phyloP scores from a whole-genome alignment of 2,329 filamentous ascomycete species.

The Penicillium sp. region DNA sequence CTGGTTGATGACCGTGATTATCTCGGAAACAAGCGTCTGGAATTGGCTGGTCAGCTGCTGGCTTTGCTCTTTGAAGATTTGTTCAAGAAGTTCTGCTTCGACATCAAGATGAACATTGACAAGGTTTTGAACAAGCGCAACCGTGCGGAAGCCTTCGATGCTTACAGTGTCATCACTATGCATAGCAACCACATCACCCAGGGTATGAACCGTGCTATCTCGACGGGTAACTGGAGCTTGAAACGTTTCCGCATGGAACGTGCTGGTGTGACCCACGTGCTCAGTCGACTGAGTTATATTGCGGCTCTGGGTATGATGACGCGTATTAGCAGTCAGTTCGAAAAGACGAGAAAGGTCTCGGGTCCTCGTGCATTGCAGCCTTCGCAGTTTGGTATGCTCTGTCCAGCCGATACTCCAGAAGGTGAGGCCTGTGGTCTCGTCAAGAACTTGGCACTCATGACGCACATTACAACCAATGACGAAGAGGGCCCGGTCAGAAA shows the following conservation, averaged over 20 bases:
- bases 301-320: conserved; percentile 99
- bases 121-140: conserved; percentile 92
- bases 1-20: conserved; percentile 95
- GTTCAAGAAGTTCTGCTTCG: conserved; percentile 87
- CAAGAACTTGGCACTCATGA: conserved; percentile 97
- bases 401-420: conserved; percentile 93
- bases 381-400: conserved; percentile 97
- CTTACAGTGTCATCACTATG: conserved; percentile 70
- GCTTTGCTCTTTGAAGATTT: conserved; percentile 92
- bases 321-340: conserved; percentile 93
- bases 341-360: conserved; percentile 93
- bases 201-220: conserved; percentile 91
- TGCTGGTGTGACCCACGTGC: conserved; percentile 89
- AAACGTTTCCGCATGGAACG: conserved; percentile 99
- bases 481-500: conserved; percentile 87
- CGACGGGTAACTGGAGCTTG: conserved; percentile 94
- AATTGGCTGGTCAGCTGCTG: conserved; percentile 86
- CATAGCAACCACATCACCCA: conserved; percentile 80
- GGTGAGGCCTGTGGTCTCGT: conserved; percentile 96
- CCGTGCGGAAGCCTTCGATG: conserved; percentile 78
- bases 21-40: conserved; percentile 91
- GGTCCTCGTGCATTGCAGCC: conserved; percentile 92
- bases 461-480: conserved; percentile 94
- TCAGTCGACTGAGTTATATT: conserved; percentile 93
- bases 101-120: conserved; percentile 88